Base-by-base conservation (phyloP, 106 monocot genomes). In the Platanthera zijinensis region DNA sequence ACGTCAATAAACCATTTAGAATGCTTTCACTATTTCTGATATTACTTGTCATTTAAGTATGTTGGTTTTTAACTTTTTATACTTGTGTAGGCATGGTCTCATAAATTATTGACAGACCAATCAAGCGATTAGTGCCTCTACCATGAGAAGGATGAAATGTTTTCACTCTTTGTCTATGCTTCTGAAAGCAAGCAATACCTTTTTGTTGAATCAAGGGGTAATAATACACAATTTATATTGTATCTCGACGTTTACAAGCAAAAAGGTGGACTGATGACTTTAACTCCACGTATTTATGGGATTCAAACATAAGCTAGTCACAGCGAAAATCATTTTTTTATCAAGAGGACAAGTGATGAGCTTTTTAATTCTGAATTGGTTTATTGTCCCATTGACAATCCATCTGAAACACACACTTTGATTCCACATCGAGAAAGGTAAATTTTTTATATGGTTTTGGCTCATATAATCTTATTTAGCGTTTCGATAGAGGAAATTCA, bases 71-170 rank as follows among this genome's bases (percentile, higher is more conserved):
- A n/a, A n/a, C n/a, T 14, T 50, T 19, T 54, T 28, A 45, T 39
- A 47, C 48, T 75, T 80, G 51, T 32, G 7, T 78, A 99, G 97
- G 94, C 92, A 13, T 99, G 97, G 97, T 67, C 79, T 45, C 97
- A 99, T 84, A 89, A 80, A 74, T 68, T 99, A 48, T 86, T 77
- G 68, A 77, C 83, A 70, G 94, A 94, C 57, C 97, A 99, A 77
- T 93, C 97, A 76, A 87, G 73, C 77, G 97, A 99, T 83, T 56
- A 19, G 66, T 94, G 91, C 51, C 91, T 99, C 48, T 99, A 94
- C 77, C 89, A 99, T 85, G 97, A 99, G 77, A 86, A 94, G 49
- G 97, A 99, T 91, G 97, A 92, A 54, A n/a, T n/a, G n/a, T n/a
- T n/a, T n/a, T n/a, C n/a, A n/a, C n/a, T n/a, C n/a, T n/a, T n/a